Base-by-base conservation (phyloP, 2,329 filamentous ascomycete genomes). In the Ilyonectria mors-panacis region DNA sequence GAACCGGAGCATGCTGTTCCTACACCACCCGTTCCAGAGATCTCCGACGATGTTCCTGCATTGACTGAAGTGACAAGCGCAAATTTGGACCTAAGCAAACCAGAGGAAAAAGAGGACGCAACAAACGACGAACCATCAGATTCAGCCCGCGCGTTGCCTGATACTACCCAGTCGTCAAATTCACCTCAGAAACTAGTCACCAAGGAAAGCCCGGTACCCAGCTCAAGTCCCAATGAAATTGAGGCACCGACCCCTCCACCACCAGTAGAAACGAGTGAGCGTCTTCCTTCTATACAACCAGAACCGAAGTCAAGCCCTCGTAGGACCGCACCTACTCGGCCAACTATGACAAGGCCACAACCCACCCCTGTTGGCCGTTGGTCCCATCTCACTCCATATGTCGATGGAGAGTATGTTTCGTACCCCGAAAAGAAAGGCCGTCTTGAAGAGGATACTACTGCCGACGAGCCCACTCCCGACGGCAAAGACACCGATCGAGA, bases 331-430 rank as follows among this genome's bases (percentile, higher is more conserved):
- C 54, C 68, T 13, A 47, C 60, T 30, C 65, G 65, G n/a, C 44
- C 71, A 23, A 59, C 55, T 8, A 61, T 70, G n/a, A 54, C 64
- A 23, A 72, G 77, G 62, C 73, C 77, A 33, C 78, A 80, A 39
- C 78, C 77, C 54, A 66, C 70, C 6, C 78, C 77, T 13, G 62
- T 59, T 13, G 79, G 80, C 2, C 77, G 78, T 23, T 84, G 81
- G 79, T 73, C 80, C 21, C 70, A 82, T 45, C 74, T 85, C 9
- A 84, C 80, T 2, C 81, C 83, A 4, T 84, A 83, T 56, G 64
- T 85, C 8, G 76, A 80, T 33, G 80, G 78, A 17, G 81, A 84
- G 63, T 81, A 75, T 59, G 69, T 80, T 26, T 69, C 76, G 2
- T 83, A 84, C 50, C 83, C 83, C 1, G 82, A 83, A 61, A 81